Conservation (phyloP, 176 grass and related monocot species). For the Aegilops sharonensis region DNA sequence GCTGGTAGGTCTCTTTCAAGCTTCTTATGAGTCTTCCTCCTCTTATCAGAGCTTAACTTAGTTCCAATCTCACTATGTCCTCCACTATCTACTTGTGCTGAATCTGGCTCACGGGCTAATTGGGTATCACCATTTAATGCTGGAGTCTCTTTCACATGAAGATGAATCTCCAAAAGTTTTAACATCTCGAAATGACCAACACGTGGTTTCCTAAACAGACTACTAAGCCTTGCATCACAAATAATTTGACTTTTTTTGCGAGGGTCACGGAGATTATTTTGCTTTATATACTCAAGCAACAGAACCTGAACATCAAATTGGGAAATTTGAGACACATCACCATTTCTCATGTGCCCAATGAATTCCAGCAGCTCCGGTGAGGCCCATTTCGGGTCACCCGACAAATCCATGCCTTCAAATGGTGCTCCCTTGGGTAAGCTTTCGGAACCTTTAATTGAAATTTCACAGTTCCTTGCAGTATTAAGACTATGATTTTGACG, state of each 20-base stretch:
- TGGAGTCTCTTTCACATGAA: conserved; percentile 66
- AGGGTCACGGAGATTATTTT: conserved; percentile 82
- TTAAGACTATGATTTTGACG: conserved; percentile 37
- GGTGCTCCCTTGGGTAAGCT: conserved; percentile 43
- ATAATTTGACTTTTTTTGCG: conserved; percentile 84
- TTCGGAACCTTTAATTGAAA: conserved; percentile 25
- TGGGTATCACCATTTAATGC: conserved; percentile 44
- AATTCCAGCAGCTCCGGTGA: conserved; percentile 83
- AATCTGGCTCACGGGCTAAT: conserved; percentile 43
- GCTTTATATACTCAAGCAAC: conserved; percentile 94
- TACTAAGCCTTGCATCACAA: conserved; percentile 75
- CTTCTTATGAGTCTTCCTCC: conserved; percentile 64
- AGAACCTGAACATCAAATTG: conserved; percentile 81
- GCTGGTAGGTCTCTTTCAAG: conserved; percentile 45
- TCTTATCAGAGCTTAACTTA: conserved; percentile 48
- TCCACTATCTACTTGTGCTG: conserved; percentile 52
- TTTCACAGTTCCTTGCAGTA: conserved; percentile 42
- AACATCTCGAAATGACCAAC: conserved; percentile 88
- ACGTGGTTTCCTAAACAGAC: conserved; percentile 66
- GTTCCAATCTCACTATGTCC: conserved; percentile 40
- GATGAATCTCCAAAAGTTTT: conserved; percentile 89
- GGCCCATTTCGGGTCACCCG: conserved; percentile 64
- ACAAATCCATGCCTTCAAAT: conserved; percentile 39
- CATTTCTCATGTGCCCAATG: conserved; percentile 79
- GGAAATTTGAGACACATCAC: conserved; percentile 66